A percentile compares a stretch with the other conserved stretches of the same genome.
Conservation (phyloP, 1,139 yeast species). For the Yamadazyma mexicana region DNA sequence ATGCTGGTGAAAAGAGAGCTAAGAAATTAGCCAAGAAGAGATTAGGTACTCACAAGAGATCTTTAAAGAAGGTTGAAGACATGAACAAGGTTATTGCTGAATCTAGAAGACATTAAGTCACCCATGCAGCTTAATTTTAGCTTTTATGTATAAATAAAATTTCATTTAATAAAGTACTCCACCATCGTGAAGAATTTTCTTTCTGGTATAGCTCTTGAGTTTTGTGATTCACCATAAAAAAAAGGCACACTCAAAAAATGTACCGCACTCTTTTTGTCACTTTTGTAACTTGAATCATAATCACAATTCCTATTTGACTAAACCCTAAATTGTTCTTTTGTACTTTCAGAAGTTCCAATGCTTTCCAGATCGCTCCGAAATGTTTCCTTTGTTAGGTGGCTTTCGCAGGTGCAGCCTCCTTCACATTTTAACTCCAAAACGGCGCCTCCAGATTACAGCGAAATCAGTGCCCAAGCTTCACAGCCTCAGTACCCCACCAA, state of each 20-base stretch:
- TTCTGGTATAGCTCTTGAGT: not conserved
- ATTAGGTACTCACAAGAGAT: conserved; percentile 99
- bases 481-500: conserved; percentile 1
- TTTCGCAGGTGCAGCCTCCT: conserved; percentile 13
- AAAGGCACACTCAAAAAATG: too few species aligned
- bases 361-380: not conserved
- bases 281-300: too few species aligned
- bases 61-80: conserved; percentile 99
- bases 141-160: conserved; percentile 10
- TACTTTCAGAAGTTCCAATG: too few species aligned
- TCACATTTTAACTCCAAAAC: conserved; percentile 19
- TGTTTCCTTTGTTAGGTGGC: not conserved
- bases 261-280: not conserved
- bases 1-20: conserved; percentile 99
- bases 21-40: conserved; percentile 99
- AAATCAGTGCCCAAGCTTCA: conserved; percentile 1
- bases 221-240: conserved; percentile 1
- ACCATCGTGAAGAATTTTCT: not conserved
- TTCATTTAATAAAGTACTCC: conserved; percentile 4
- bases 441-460: conserved; percentile 18
- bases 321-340: too few species aligned
- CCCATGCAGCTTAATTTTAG: conserved; percentile 1
- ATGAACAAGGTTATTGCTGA: conserved; percentile 96
- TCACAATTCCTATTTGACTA: too few species aligned
- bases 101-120: conserved; percentile 75